Evolutionary conservation across 106 monocot species (phyloP), one percentile per base, ranked within the genome.

Genomic region (Dioscorea alata): DNA sequence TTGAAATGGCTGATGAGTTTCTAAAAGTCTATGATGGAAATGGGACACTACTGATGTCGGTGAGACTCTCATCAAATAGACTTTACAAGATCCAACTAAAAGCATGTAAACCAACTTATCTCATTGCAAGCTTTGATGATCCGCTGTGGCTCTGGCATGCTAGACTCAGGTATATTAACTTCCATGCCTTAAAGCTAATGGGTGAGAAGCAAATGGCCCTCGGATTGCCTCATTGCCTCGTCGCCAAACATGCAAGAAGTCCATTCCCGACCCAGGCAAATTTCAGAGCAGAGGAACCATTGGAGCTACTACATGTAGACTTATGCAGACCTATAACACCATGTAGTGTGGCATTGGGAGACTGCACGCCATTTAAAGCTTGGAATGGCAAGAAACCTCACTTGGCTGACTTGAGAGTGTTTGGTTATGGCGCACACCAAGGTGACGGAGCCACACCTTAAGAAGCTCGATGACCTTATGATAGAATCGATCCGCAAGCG

Each of bases 351-450:
- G 49, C 67, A 52, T 21, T 63, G 63, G 63, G 31, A 6, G 31
- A 63, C 8, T 8, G 31, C 12, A 63, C 63, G 23, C 63, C 63
- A 17, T 63, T 63, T 17, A 18, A 68, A 61, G 75, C 58, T 4
- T 68, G 66, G 50, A 58, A 32, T 25, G 48, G 57, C 21, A 65
- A 24, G 56, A 74, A 74, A 20, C 66, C 67, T 31, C 0, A 50
- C 13, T 24, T 72, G 14, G 62, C 21, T 2, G 65, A 73, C 21
- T 28, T 75, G 3, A 19, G 60, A 4, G 60, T 68, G 48, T 75
- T 75, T 57, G 75, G 68, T 6, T 50, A 68, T 17, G 2, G 63
- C 60, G 22, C 49, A 73, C 53, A 57, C 57, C 21, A 65, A 73
- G 12, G 56, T 57, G 17, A 17, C 33, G 1, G 19, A 1, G 32